Conservation (phyloP, 768 basidiomycete genomes). For the Pleurotus cornucopiae region DNA sequence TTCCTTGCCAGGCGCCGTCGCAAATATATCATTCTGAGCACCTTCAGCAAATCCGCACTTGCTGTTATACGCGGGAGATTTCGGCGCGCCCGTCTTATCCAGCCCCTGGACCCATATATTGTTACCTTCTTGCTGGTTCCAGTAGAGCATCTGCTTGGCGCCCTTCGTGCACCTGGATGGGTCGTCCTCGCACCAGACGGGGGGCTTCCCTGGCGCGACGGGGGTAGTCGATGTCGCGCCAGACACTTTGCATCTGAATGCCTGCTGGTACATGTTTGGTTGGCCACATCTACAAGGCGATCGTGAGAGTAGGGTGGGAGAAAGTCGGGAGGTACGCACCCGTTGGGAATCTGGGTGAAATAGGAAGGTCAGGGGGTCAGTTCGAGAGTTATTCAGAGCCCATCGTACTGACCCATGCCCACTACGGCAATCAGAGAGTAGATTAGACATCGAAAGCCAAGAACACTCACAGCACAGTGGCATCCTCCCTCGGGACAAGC, state of each 20-base stretch:
- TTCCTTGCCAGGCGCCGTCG: not conserved
- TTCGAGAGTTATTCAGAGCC: no score
- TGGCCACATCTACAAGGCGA: constrained; percentile 37
- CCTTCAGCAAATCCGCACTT: constrained; percentile 42
- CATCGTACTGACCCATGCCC: constrained; percentile 44
- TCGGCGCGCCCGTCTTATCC: constrained; percentile 32
- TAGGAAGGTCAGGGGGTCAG: not conserved
- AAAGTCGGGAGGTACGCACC: constrained; percentile 19
- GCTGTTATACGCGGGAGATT: constrained; percentile 45
- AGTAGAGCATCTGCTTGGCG: constrained; percentile 53
- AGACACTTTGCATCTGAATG: constrained; percentile 40
- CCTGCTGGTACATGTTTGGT: constrained; percentile 39
- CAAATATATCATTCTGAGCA: constrained; percentile 42
- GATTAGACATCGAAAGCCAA: not conserved
- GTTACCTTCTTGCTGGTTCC: constrained; percentile 46
- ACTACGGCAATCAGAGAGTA: constrained; percentile 11
- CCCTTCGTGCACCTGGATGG: constrained; percentile 37
- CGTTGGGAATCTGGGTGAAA: constrained; percentile 32
- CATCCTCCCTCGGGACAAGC: constrained; percentile 47
- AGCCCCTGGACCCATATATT: constrained; percentile 41
- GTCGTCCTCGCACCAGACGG: constrained; percentile 51
- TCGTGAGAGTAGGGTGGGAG: not conserved
- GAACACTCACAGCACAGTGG: constrained; percentile 42
- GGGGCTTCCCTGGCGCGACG: constrained; percentile 36
- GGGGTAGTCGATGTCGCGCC: constrained; percentile 34